Conservation (phyloP, 176 grass and related monocot genomes). For the Ampelocalamus luodianensis region DNA sequence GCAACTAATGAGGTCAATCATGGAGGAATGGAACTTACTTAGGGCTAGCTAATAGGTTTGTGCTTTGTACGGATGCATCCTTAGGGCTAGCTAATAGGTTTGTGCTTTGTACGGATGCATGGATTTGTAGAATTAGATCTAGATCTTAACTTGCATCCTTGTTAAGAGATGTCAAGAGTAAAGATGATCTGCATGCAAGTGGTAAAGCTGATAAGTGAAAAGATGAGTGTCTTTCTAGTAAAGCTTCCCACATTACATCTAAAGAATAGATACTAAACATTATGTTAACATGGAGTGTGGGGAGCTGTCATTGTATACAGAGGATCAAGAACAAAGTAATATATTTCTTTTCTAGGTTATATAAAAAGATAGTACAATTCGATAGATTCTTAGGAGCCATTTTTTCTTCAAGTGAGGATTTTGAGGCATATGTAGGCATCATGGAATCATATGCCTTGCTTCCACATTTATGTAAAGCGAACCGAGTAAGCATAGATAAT, state of each 20-base stretch:
- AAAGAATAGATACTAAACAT: slow-evolving; percentile 56
- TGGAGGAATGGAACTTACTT: slow-evolving; percentile 41
- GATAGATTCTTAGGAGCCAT: slow-evolving; percentile 24
- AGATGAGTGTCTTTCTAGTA: slow-evolving; percentile 55
- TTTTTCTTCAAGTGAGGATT: slow-evolving; percentile 35
- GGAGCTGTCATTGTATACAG: slow-evolving; percentile 30
- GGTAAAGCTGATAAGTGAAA: slow-evolving; percentile 50
- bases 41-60: slow-evolving; percentile 36
- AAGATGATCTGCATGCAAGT: slow-evolving; percentile 44
- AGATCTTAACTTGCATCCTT: slow-evolving; percentile 39
- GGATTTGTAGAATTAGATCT: slow-evolving; percentile 12
- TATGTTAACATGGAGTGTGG: slow-evolving; percentile 51
- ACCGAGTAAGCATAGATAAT: slow-evolving; percentile 27
- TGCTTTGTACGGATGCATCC: slow-evolving; percentile 46
- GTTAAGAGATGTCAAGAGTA: slow-evolving; percentile 33
- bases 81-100: slow-evolving; percentile 36
- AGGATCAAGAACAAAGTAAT: slow-evolving; percentile 40
- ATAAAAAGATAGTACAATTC: slow-evolving; percentile 37
- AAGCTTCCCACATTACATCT: slow-evolving; percentile 50
- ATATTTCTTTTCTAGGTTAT: slow-evolving; percentile 36
- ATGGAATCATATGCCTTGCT: slow-evolving; percentile 50
- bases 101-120: slow-evolving; percentile 46
- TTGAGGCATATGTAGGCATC: slow-evolving; percentile 45
- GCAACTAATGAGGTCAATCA: slow-evolving; percentile 46
- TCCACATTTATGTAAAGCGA: slow-evolving; percentile 36